Percentiles rank a stretch among this genome's conserved stretches.
These are phyloP conservation scores for Populus hybrid DNA, from an alignment of 441 rosid species.

Conservation along the genomic window DNA sequence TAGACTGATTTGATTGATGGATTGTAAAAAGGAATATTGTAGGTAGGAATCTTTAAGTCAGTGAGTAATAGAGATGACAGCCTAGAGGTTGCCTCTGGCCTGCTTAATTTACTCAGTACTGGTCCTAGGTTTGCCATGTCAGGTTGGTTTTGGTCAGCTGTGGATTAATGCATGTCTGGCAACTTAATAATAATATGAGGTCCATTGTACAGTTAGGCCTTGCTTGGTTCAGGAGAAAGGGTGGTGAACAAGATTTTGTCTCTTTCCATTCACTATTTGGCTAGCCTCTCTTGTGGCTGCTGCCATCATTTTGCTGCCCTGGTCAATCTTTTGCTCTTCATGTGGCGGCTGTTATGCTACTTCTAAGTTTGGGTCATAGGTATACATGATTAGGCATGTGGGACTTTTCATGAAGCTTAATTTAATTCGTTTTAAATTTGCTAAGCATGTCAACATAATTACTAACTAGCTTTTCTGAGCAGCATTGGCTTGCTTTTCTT, in stretches of 20 bases:
- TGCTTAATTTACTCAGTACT: background rate
- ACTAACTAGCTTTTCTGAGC: background rate
- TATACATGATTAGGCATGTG: background rate
- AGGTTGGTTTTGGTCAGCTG: background rate
- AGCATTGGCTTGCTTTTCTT: background rate
- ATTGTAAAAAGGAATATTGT: background rate
- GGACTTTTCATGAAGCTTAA: slow-evolving; percentile 1
- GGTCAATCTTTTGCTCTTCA: background rate
- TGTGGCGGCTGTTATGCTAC: background rate
- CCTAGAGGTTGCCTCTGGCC: background rate
- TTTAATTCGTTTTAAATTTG: background rate
- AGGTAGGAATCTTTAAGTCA: background rate
- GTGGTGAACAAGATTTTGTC: no score
- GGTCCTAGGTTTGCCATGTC: background rate
- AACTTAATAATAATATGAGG: background rate
- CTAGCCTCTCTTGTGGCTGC: background rate
- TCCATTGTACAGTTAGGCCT: background rate
- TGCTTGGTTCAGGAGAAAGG: background rate
- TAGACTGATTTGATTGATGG: background rate
- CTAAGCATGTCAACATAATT: background rate
- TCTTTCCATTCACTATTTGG: background rate
- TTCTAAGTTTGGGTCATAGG: background rate
- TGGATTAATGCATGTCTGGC: background rate
- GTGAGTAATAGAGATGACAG: background rate
- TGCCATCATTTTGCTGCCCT: background rate